A percentile compares a stretch with the other conserved stretches of the same genome.
Conservation (phyloP, 345 rosid species). For the Hypericum androsaemum region DNA sequence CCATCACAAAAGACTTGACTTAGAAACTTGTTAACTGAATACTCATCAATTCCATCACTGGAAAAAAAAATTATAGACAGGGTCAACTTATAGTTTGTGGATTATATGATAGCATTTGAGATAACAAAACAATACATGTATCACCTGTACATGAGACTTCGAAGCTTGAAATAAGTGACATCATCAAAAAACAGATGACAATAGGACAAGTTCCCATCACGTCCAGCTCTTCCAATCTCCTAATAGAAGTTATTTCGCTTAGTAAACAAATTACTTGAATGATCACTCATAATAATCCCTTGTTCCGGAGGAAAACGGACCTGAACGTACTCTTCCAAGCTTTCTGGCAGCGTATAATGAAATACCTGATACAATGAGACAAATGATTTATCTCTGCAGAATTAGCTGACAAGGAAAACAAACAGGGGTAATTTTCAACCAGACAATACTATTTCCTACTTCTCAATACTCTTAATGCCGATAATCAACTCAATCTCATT, state of each 20-base stretch:
- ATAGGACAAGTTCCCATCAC: conserved; percentile 74
- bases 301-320: conserved; percentile 27
- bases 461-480: too few relatives aligned
- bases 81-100: conserved; percentile 12
- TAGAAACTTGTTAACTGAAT: conserved; percentile 76
- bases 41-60: conserved; percentile 97
- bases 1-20: conserved; percentile 48
- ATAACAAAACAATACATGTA: conserved; percentile 2
- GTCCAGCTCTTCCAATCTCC: conserved; percentile 98
- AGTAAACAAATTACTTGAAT: conserved; percentile 7
- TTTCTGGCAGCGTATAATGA: conserved; percentile 91
- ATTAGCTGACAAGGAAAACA: too few relatives aligned
- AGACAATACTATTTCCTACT: too few relatives aligned
- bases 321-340: conserved; percentile 99
- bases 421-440: too few relatives aligned
- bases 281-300: conserved; percentile 7
- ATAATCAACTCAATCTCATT: too few relatives aligned
- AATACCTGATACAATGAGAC: conserved; percentile 47
- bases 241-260: conserved; percentile 20
- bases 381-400: too few relatives aligned
- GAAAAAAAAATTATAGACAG: conserved; percentile 7
- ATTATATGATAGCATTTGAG: background rate
- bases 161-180: conserved; percentile 66
- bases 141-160: conserved; percentile 87
- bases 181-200: conserved; percentile 88